A percentile compares a stretch with the other conserved stretches of the same genome.
These are phyloP conservation scores for Backusella westeae DNA, from an alignment of 192 early-diverging fungal species.

Conservation along the genomic window DNA sequence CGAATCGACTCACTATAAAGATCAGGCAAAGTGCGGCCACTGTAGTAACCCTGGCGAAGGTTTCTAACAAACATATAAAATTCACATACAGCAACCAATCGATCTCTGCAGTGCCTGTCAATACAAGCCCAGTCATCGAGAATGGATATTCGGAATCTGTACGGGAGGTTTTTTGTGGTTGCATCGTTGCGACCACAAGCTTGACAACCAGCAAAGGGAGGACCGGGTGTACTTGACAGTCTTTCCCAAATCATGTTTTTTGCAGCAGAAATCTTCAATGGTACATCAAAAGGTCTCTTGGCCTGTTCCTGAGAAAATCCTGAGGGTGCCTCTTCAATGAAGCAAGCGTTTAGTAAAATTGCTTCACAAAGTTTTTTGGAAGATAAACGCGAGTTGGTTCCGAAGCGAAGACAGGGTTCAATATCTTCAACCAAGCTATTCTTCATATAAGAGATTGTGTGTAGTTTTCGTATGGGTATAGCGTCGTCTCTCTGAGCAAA, in stretches of 20 bases:
- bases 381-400: constrained; percentile 82
- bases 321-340: constrained; percentile 76
- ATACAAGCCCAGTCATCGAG: constrained; percentile 74
- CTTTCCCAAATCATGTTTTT: constrained; percentile 56
- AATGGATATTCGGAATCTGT: constrained; percentile 67
- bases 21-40: constrained; percentile 69
- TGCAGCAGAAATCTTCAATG: constrained; percentile 48
- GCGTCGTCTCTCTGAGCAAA: constrained; percentile 69
- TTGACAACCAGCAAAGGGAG: constrained; percentile 45
- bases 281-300: constrained; percentile 35
- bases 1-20: constrained; percentile 81
- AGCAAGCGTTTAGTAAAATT: constrained; percentile 79
- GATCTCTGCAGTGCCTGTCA: constrained; percentile 85
- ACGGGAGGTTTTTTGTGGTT: constrained; percentile 39
- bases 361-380: constrained; percentile 86
- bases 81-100: constrained; percentile 87
- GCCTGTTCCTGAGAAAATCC: constrained; percentile 48
- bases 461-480: constrained; percentile 69
- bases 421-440: constrained; percentile 88
- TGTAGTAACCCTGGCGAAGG: constrained; percentile 83
- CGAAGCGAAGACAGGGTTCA: constrained; percentile 91
- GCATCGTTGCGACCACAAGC: constrained; percentile 48
- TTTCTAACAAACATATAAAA: constrained; percentile 94
- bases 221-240: constrained; percentile 30
- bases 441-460: constrained; percentile 80